phyloP scores from a whole-genome alignment of 1,284 basidiomycete species.

The Hemileia vastatrix region DNA sequence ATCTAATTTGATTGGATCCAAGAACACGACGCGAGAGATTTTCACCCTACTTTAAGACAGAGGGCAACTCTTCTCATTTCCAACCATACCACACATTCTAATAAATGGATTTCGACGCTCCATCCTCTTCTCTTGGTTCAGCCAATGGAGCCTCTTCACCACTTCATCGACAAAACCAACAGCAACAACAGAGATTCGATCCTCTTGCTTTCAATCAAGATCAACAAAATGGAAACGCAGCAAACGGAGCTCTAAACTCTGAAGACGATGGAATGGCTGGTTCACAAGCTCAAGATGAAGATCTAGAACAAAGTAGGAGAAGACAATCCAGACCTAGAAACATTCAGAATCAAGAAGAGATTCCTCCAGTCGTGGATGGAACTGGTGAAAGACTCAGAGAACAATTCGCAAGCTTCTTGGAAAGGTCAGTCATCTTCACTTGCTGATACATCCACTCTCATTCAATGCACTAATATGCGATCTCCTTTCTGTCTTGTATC shows the following conservation, averaged over 20 bases:
- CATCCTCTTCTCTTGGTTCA: background rate
- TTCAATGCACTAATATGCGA: too few relatives aligned
- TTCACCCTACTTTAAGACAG: too few relatives aligned
- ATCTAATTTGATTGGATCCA: too few relatives aligned
- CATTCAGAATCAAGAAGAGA: conserved; percentile 35
- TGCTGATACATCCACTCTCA: too few relatives aligned
- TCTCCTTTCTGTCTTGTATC: background rate
- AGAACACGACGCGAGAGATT: too few relatives aligned
- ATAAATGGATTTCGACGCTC: too few relatives aligned
- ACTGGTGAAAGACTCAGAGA: conserved; percentile 39
- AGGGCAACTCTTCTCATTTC: too few relatives aligned
- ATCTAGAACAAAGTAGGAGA: background rate
- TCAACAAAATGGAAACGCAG: background rate
- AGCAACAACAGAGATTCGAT: background rate
- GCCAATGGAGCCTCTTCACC: background rate
- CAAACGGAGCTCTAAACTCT: background rate
- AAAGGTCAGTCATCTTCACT: conserved; percentile 25
- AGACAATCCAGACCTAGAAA: conserved; percentile 28
- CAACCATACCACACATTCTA: too few relatives aligned
- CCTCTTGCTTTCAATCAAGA: background rate
- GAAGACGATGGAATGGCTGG: background rate
- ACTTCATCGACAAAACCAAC: background rate
- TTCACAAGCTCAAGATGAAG: background rate
- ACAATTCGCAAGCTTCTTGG: conserved; percentile 38
- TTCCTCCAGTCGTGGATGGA: conserved; percentile 39